phyloP scores from a whole-genome alignment of 1,284 basidiomycete genomes.

The Sporisorium iseilematis-ciliati region DNA sequence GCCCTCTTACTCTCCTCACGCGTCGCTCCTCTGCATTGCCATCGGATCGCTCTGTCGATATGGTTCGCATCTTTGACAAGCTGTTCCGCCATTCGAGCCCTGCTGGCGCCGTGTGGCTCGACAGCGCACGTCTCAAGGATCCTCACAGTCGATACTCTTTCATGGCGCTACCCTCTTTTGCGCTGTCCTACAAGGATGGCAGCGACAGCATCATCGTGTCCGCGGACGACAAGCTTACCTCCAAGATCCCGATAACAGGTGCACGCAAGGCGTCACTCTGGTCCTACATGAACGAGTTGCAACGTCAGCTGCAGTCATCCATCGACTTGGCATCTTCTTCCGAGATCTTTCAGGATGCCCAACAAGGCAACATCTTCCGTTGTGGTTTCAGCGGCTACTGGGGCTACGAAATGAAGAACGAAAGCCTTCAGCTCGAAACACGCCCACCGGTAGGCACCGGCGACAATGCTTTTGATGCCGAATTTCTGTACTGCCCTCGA shows the following conservation, averaged over 20 bases:
- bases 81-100: slow-evolving; percentile 60
- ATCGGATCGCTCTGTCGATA: slow-evolving; percentile 12
- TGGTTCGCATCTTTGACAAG: slow-evolving; percentile 70
- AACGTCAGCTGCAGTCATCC: slow-evolving; percentile 35
- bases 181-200: slow-evolving; percentile 54
- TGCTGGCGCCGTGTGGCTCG: slow-evolving; percentile 73
- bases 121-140: slow-evolving; percentile 68
- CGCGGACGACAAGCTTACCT: slow-evolving; percentile 6
- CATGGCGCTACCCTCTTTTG: slow-evolving; percentile 62
- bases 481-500: slow-evolving; percentile 70
- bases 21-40: slow-evolving; percentile 43
- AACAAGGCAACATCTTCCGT: slow-evolving; percentile 66
- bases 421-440: slow-evolving; percentile 67
- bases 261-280: slow-evolving; percentile 48
- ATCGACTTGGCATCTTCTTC: slow-evolving; percentile 12
- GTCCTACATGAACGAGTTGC: slow-evolving; percentile 55
- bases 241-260: slow-evolving; percentile 2
- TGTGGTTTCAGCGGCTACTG: slow-evolving; percentile 74
- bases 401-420: slow-evolving; percentile 74
- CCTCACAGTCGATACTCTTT: slow-evolving; percentile 59
- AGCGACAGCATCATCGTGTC: slow-evolving; percentile 19
- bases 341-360: slow-evolving; percentile 7
- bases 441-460: slow-evolving; percentile 9
- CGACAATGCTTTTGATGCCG: slow-evolving; percentile 63
- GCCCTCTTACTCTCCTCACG: slow-evolving; percentile 11